These are phyloP conservation scores for Xylaria sp. DNA, from an alignment of 2,329 filamentous ascomycete species.

Conservation along the genomic window DNA sequence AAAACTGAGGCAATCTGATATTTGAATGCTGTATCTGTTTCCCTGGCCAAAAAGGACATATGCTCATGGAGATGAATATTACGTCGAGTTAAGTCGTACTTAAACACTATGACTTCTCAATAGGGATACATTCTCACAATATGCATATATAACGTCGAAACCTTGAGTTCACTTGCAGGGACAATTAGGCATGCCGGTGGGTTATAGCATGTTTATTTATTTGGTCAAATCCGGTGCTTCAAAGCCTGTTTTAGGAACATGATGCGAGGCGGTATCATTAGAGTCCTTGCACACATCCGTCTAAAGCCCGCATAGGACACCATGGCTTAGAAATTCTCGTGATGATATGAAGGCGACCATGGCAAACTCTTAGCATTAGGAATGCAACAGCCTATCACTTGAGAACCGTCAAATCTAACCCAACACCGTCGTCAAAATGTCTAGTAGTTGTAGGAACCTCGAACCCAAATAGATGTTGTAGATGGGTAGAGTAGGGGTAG, in stretches of 20 bases:
- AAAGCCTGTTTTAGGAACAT: not conserved
- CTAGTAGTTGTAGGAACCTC: not conserved
- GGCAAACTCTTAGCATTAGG: not conserved
- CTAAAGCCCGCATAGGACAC: not conserved
- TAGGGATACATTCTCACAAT: not conserved
- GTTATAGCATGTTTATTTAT: conserved; percentile 15
- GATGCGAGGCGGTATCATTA: not conserved
- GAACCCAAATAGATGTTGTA: conserved; percentile 1
- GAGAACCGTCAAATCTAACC: not conserved
- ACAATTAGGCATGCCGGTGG: not conserved
- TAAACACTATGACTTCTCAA: not conserved
- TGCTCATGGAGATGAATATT: not conserved
- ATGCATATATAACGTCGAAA: not conserved
- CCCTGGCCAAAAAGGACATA: not conserved
- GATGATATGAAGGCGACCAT: not conserved
- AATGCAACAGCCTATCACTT: conserved; percentile 1
- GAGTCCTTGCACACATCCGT: not conserved
- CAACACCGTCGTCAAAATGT: not conserved
- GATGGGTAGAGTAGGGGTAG: not conserved
- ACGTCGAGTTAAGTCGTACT: not conserved
- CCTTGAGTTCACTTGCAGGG: not conserved
- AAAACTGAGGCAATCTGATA: not conserved
- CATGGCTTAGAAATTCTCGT: not conserved
- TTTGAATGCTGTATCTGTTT: not conserved
- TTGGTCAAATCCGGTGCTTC: not conserved